Percentiles rank a stretch among this genome's conserved stretches.
Conservation (phyloP, 306 rosid genomes). For the Arachis stenosperma region DNA sequence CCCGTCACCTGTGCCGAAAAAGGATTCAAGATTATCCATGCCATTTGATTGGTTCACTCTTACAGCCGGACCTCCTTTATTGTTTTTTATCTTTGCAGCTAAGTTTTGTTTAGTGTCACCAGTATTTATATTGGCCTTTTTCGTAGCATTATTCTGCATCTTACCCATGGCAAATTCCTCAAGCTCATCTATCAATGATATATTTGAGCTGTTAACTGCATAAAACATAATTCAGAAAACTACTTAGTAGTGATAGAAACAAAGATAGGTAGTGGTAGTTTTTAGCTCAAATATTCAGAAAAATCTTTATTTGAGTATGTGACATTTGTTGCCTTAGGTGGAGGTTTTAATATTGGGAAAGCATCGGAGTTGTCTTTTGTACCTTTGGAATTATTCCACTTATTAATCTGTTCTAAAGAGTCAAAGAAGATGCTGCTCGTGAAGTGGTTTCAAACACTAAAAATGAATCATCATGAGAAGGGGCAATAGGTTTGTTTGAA, state of each 20-base stretch:
- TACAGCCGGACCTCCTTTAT: too few species aligned
- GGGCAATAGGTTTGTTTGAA: constrained; percentile 40
- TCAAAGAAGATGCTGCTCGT: constrained; percentile 48
- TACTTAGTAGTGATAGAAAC: constrained; percentile 16
- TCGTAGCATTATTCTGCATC: too few species aligned
- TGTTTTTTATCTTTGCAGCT: too few species aligned
- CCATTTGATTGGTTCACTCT: constrained; percentile 14
- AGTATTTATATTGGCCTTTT: too few species aligned
- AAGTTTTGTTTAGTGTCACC: too few species aligned
- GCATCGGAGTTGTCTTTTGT: constrained; percentile 41
- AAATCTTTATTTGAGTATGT: constrained; percentile 53
- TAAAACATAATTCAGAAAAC: too few species aligned
- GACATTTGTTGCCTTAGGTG: constrained; percentile 60
- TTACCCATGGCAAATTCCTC: too few species aligned
- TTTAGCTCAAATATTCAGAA: constrained; percentile 41
- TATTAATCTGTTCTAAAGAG: constrained; percentile 54
- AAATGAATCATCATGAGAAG: constrained; percentile 66
- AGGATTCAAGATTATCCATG: constrained; percentile 72
- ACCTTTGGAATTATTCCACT: constrained; percentile 50
- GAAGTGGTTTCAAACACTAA: constrained; percentile 63
- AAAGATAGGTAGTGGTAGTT: constrained; percentile 9
- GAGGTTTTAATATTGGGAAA: constrained; percentile 61
- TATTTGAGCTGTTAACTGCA: too few species aligned
- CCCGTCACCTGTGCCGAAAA: constrained; percentile 47
- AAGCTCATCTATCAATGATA: too few species aligned